phyloP scores from a whole-genome alignment of 164 flowering plant species.

The Chloranthus sessilifolius region DNA sequence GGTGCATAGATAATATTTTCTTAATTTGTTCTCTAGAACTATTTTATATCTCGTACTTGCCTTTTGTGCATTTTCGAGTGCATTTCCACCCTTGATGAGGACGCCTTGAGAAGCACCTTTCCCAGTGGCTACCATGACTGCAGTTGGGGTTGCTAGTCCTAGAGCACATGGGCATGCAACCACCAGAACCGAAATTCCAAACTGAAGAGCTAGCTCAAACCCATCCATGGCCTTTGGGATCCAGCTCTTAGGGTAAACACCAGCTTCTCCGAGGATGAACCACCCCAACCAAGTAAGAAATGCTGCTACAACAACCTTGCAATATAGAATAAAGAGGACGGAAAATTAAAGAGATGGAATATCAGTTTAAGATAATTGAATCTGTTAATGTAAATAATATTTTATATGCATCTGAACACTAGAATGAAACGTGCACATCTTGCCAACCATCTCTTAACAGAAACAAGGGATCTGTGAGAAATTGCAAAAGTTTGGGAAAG shows the following conservation, averaged over 20 bases:
- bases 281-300: constrained; percentile 80
- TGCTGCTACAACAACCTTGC: constrained; percentile 76
- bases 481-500: no score
- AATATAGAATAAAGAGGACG: constrained; percentile 6
- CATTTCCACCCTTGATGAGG: constrained; percentile 92
- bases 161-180: constrained; percentile 98
- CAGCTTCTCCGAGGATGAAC: constrained; percentile 70
- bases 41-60: no score
- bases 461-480: no score
- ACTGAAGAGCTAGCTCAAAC: constrained; percentile 90
- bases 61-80: constrained; percentile 89
- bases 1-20: no score
- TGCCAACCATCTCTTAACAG: no score
- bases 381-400: no score
- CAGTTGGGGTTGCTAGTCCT: constrained; percentile 96
- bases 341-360: no score
- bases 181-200: constrained; percentile 90
- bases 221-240: constrained; percentile 78
- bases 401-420: no score
- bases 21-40: no score
- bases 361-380: no score
- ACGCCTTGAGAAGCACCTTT: constrained; percentile 95
- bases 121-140: constrained; percentile 96
- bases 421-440: no score
- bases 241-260: constrained; percentile 67